phyloP scores from a whole-genome alignment of 1,284 basidiomycete species.

The Ustilago bromivora region DNA sequence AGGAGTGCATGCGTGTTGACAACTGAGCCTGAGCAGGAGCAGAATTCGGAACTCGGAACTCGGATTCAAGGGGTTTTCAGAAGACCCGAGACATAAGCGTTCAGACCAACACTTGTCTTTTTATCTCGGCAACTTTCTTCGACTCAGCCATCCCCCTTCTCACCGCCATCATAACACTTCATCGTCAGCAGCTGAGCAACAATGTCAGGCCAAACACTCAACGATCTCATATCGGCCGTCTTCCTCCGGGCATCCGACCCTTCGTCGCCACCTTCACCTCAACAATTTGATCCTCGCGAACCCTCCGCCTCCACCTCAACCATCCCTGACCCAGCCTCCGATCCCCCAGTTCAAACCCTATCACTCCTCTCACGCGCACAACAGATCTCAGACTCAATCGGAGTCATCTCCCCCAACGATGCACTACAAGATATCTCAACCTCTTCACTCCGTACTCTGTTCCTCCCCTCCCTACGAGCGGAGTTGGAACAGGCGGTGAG shows the following conservation, averaged over 20 bases:
- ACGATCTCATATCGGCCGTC: slow-evolving; percentile 36
- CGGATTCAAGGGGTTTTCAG: neutral
- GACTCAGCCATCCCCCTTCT: slow-evolving; percentile 14
- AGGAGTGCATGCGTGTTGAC: neutral
- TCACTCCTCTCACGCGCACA: slow-evolving; percentile 38
- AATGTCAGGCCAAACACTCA: slow-evolving; percentile 43
- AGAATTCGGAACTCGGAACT: neutral
- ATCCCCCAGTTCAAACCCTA: slow-evolving; percentile 25
- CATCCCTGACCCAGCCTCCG: neutral
- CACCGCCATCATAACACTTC: neutral
- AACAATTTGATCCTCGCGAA: slow-evolving; percentile 25
- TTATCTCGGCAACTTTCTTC: neutral
- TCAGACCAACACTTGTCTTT: slow-evolving; percentile 30
- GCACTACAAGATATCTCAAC: slow-evolving; percentile 57
- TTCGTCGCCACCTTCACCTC: slow-evolving; percentile 31
- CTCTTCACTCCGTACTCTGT: slow-evolving; percentile 55
- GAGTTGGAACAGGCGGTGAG: slow-evolving; percentile 34
- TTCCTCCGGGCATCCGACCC: slow-evolving; percentile 39
- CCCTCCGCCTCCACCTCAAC: slow-evolving; percentile 19
- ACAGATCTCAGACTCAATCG: slow-evolving; percentile 49
- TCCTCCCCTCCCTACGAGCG: slow-evolving; percentile 52
- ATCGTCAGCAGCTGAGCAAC: neutral
- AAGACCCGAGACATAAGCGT: neutral
- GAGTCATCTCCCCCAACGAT: slow-evolving; percentile 57
- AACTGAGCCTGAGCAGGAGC: neutral